Percentiles rank a stretch among this genome's conserved stretches.
These are phyloP conservation scores for Narthecium ossifragum DNA, from an alignment of 106 monocot genomes.

Conservation along the genomic window DNA sequence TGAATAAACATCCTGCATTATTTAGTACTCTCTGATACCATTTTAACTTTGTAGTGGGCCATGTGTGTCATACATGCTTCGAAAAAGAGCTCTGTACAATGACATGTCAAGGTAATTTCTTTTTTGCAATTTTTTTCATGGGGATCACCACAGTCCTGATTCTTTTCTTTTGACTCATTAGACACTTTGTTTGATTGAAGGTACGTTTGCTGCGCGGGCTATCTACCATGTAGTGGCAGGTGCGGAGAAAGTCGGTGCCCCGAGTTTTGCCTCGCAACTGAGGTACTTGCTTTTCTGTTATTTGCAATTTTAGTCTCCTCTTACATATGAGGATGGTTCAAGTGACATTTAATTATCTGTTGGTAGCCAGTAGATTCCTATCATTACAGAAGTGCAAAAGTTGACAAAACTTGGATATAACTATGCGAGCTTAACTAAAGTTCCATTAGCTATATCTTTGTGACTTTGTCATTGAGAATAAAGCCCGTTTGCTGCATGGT, in stretches of 20 bases:
- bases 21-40: not conserved
- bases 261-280: conserved; percentile 81
- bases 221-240: conserved; percentile 86
- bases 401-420: too few species aligned
- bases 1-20: too few species aligned
- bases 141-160: not conserved
- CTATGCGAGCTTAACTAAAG: too few species aligned
- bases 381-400: too few species aligned
- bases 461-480: too few species aligned
- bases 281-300: conserved; percentile 54
- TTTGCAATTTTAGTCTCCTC: too few species aligned
- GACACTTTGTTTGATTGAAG: conserved; percentile 26
- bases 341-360: too few species aligned
- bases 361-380: too few species aligned
- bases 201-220: conserved; percentile 92
- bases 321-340: too few species aligned
- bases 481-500: too few species aligned
- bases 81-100: conserved; percentile 93
- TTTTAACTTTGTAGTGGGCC: conserved; percentile 51
- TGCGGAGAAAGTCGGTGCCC: conserved; percentile 87
- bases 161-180: not conserved
- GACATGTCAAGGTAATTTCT: conserved; percentile 91
- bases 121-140: not conserved
- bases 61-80: conserved; percentile 92
- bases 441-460: too few species aligned